Conservation (phyloP, 495 filamentous ascomycete species). For the Pyrenula massariospora region DNA sequence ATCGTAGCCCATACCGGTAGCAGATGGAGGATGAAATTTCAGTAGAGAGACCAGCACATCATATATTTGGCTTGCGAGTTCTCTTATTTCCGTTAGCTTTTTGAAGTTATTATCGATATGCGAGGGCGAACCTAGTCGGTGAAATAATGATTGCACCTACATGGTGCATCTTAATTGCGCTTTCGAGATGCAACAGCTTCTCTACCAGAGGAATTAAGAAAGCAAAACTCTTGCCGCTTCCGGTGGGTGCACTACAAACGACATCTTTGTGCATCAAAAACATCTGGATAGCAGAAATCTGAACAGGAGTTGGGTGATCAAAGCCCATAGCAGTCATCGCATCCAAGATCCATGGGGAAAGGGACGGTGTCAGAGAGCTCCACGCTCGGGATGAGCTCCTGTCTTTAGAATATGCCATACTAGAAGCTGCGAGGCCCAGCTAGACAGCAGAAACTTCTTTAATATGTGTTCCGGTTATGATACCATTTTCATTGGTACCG, state of each 20-base stretch:
- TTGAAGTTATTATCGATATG: neutral
- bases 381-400: constrained; percentile 46
- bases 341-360: constrained; percentile 87
- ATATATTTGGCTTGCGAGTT: constrained; percentile 84
- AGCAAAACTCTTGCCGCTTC: constrained; percentile 86
- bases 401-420: no score
- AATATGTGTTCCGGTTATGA: no score
- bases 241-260: constrained; percentile 92
- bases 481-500: no score
- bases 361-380: constrained; percentile 61
- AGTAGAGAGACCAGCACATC: constrained; percentile 67
- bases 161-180: constrained; percentile 76
- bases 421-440: no score
- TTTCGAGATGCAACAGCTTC: constrained; percentile 61
- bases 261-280: constrained; percentile 94
- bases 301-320: constrained; percentile 80
- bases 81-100: constrained; percentile 32
- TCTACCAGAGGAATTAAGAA: constrained; percentile 86
- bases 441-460: no score
- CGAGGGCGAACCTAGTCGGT: constrained; percentile 53
- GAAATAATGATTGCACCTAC: constrained; percentile 83
- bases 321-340: constrained; percentile 80
- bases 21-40: constrained; percentile 71
- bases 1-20: constrained; percentile 31
- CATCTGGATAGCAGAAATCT: constrained; percentile 84